phyloP scores from a whole-genome alignment of 2,329 filamentous ascomycete genomes.

The Penicillium sp. region DNA sequence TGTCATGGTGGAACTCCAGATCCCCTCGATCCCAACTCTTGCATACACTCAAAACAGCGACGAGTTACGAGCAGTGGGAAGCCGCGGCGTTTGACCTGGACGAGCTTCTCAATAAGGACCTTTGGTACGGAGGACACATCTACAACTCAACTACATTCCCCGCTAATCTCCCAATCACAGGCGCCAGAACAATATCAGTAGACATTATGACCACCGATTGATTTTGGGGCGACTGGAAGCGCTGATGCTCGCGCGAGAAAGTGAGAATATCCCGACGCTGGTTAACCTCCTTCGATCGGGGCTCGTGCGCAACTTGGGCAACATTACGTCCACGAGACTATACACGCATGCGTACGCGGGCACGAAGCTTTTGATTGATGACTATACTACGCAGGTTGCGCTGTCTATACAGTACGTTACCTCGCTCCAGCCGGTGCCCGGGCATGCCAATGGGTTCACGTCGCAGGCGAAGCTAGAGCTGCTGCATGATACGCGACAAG shows the following conservation, averaged over 20 bases:
- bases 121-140: slow-evolving; percentile 58
- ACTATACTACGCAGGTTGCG: slow-evolving; percentile 84
- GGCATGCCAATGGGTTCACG: slow-evolving; percentile 55
- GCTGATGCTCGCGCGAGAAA: slow-evolving; percentile 67
- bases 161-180: slow-evolving; percentile 44
- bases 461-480: slow-evolving; percentile 81
- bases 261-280: slow-evolving; percentile 70
- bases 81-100: slow-evolving; percentile 81
- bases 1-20: slow-evolving; percentile 65
- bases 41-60: slow-evolving; percentile 63
- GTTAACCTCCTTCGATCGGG: slow-evolving; percentile 78
- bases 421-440: slow-evolving; percentile 59
- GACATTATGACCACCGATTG: slow-evolving; percentile 81
- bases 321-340: slow-evolving; percentile 77
- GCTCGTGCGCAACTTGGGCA: slow-evolving; percentile 79
- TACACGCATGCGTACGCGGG: slow-evolving; percentile 85
- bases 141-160: neutral
- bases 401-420: slow-evolving; percentile 76
- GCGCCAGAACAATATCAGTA: slow-evolving; percentile 77
- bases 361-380: slow-evolving; percentile 86
- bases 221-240: slow-evolving; percentile 74
- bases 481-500: slow-evolving; percentile 81
- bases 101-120: slow-evolving; percentile 72
- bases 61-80: slow-evolving; percentile 82
- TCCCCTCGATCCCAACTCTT: slow-evolving; percentile 66